Conservation (phyloP, 2,329 filamentous ascomycete species). For the Didymella lethalis region DNA sequence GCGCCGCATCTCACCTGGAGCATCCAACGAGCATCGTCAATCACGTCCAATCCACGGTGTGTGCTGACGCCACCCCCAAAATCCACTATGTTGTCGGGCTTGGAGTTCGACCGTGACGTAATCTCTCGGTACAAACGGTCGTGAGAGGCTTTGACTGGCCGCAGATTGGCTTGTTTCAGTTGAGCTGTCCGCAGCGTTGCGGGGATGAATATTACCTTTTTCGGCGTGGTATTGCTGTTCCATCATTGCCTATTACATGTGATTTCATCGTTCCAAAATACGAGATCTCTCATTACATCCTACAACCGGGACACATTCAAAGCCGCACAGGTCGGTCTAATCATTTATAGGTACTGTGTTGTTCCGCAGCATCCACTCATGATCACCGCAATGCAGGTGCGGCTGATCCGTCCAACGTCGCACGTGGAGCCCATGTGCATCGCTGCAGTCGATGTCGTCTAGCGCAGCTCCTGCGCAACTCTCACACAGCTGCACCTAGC, state of each 20-base stretch:
- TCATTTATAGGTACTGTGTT: background rate
- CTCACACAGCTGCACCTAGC: too few relatives aligned
- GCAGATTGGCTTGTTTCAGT: constrained; percentile 13
- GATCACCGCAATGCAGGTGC: constrained; percentile 17
- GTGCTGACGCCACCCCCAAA: constrained; percentile 15
- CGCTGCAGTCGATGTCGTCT: constrained; percentile 9
- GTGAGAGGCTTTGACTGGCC: constrained; percentile 12
- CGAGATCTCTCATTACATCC: background rate
- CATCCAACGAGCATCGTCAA: constrained; percentile 9
- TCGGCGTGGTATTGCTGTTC: background rate
- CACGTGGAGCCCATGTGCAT: constrained; percentile 14
- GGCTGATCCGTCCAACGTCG: constrained; percentile 21
- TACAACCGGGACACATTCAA: background rate
- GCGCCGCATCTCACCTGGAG: constrained; percentile 15
- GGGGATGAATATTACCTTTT: constrained; percentile 7
- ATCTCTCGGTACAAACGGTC: constrained; percentile 1
- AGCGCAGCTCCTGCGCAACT: background rate
- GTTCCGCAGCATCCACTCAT: background rate
- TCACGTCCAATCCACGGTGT: background rate
- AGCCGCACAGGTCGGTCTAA: background rate
- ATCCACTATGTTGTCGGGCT: constrained; percentile 1
- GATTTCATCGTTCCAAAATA: background rate
- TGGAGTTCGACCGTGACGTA: constrained; percentile 2
- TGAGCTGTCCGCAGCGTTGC: constrained; percentile 1
- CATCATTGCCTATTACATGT: background rate